Base-by-base conservation (phyloP, 257 asterid genomes). In the Plantago elongata region DNA sequence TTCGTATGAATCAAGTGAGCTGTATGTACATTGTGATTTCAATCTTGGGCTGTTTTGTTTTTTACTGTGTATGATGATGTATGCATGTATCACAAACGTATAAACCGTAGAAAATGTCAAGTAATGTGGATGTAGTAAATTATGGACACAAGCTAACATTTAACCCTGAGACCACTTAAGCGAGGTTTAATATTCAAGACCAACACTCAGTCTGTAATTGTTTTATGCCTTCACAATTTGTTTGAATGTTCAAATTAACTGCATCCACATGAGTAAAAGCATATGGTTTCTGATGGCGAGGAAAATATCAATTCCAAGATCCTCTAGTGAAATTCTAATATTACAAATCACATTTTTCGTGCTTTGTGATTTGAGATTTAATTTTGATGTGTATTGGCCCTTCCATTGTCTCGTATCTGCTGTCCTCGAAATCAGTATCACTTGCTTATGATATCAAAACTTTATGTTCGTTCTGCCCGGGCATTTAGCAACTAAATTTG, bases 351-450 rank as follows among this genome's bases (percentile, higher is more conserved):
- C 69, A 48, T 17, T 4, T 62, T 70, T 50, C 54, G 27, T 63
- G 11, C 47, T 60, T 42, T 62, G 52, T 63, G 52, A 54, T 75
- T 51, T 74, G 61, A 57, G 45, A 70, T 54, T 54, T 30, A 10
- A 34, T 65, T 51, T 37, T 9, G 17, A 63, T 45, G 29, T 50
- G 54, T 69, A 42, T 13, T 66, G 47, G 56, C 57, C 38, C 60
- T 38, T 59, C 38, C 7, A 49, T 2, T 58, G 40, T 48, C 8
- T 54, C 27, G 2, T 22, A 2, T 22, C 27, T 22, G 44, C 54
- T 44, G 48, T 64, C 49, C 30, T 29, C 34, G 6, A 52, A 52
- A 17, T 67, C 51, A 54, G 57, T 54, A 37, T 10, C 11, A 7
- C 46, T 51, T 46, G 12, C 48, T 48, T 27, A 58, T 60, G 48